A percentile compares a stretch with the other conserved stretches of the same genome.
These are phyloP conservation scores for Fusarium napiforme DNA, from an alignment of 2,329 filamentous ascomycete species.

Conservation along the genomic window DNA sequence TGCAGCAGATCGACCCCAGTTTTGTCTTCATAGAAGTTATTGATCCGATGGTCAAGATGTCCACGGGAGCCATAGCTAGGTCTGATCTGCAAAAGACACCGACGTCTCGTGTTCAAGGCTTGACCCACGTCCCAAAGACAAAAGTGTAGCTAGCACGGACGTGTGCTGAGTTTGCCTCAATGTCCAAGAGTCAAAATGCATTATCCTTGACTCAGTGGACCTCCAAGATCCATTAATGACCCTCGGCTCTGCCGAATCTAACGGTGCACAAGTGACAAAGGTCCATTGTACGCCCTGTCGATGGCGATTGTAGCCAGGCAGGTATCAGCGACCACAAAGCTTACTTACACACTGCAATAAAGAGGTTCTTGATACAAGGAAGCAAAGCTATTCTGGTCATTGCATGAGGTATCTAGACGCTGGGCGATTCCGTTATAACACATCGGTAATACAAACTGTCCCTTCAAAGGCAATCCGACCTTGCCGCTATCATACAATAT, in stretches of 20 bases:
- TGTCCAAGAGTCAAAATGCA: no score
- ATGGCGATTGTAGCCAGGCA: not conserved
- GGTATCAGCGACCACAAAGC: not conserved
- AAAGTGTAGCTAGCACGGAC: not conserved
- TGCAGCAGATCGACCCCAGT: no score
- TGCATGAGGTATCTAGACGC: not conserved
- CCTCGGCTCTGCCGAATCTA: not conserved
- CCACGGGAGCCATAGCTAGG: no score
- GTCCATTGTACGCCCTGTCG: not conserved
- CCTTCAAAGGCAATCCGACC: not conserved
- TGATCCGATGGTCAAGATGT: not conserved
- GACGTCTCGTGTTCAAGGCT: not conserved
- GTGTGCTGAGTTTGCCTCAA: not conserved
- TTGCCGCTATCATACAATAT: constrained; percentile 36
- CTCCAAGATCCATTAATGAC: not conserved
- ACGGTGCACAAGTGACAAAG: not conserved
- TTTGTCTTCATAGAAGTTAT: not conserved
- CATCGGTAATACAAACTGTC: not conserved
- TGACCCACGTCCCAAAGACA: not conserved
- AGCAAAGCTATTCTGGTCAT: not conserved
- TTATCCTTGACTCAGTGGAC: not conserved
- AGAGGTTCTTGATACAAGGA: not conserved
- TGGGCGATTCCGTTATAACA: not conserved
- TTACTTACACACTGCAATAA: not conserved
- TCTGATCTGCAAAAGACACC: not conserved